phyloP scores from a whole-genome alignment of 345 rosid species.

The Arabidopsis suecica region DNA sequence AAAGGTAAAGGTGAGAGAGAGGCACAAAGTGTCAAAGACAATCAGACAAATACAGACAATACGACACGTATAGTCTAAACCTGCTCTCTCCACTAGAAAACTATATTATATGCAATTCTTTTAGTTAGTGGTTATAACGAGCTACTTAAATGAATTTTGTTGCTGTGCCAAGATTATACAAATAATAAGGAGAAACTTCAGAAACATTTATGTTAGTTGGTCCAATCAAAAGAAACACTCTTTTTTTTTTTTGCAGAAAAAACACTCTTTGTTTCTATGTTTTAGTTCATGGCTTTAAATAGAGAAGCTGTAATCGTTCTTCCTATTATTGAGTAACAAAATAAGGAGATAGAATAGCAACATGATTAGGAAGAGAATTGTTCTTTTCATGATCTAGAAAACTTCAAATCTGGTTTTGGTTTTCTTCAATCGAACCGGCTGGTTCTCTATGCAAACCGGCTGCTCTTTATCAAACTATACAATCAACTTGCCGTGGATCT shows the following conservation, averaged over 20 bases:
- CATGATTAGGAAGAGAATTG: not conserved
- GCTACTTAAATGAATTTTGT: not conserved
- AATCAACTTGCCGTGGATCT: slow-evolving; percentile 1
- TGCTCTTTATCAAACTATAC: not conserved
- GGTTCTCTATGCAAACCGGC: slow-evolving; percentile 4
- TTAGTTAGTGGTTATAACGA: slow-evolving; percentile 12
- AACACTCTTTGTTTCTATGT: not conserved
- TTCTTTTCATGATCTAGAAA: slow-evolving; percentile 6
- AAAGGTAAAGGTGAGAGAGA: slow-evolving; percentile 33
- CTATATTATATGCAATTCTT: slow-evolving; percentile 1
- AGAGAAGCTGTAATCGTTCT: slow-evolving; percentile 9
- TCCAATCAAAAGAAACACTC: not conserved
- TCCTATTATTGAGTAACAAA: slow-evolving; percentile 14
- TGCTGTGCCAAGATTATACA: not conserved
- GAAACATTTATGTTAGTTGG: not conserved
- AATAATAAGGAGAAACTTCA: not conserved
- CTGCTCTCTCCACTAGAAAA: slow-evolving; percentile 26
- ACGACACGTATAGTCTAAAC: slow-evolving; percentile 21
- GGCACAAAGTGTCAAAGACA: slow-evolving; percentile 21
- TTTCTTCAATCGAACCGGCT: slow-evolving; percentile 19
- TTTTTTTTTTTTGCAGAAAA: not conserved
- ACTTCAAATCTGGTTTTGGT: not conserved
- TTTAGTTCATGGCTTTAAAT: slow-evolving; percentile 1
- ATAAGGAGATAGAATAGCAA: not conserved
- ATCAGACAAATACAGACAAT: slow-evolving; percentile 24